Percentiles rank a stretch among this genome's conserved stretches.
These are phyloP conservation scores for Hypholoma fasciculare DNA, from an alignment of 768 basidiomycete species.

Conservation along the genomic window DNA sequence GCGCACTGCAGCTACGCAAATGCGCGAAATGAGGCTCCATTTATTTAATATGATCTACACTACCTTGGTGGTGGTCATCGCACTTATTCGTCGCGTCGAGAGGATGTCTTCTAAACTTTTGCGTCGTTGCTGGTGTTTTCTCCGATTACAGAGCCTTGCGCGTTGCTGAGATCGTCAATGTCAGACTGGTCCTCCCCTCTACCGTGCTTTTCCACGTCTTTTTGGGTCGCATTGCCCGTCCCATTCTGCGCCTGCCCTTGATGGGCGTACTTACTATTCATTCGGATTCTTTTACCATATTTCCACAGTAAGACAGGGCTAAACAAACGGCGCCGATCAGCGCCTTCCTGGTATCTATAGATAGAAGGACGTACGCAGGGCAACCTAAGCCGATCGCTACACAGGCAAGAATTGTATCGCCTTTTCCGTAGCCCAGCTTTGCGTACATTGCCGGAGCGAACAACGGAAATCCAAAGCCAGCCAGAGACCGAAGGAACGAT, in stretches of 20 bases:
- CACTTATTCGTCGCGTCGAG: too few species aligned
- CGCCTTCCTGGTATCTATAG: neutral
- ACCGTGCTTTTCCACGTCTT: too few species aligned
- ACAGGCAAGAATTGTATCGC: slow-evolving; percentile 63
- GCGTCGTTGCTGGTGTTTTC: too few species aligned
- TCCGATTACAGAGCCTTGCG: too few species aligned
- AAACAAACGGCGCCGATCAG: neutral
- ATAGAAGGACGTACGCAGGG: slow-evolving; percentile 45
- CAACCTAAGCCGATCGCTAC: slow-evolving; percentile 60
- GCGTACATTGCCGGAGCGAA: slow-evolving; percentile 73
- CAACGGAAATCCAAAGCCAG: slow-evolving; percentile 78
- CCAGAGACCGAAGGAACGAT: slow-evolving; percentile 59
- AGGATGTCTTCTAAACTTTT: too few species aligned
- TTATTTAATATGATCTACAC: too few species aligned
- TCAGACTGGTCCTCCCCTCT: too few species aligned
- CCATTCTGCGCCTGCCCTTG: slow-evolving; percentile 8
- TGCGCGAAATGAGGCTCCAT: too few species aligned
- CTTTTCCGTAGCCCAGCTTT: slow-evolving; percentile 68
- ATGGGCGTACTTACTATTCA: slow-evolving; percentile 43
- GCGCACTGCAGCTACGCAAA: too few species aligned
- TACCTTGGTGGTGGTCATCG: too few species aligned
- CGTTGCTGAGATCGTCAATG: too few species aligned
- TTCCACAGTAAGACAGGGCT: slow-evolving; percentile 38
- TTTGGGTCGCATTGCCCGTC: too few species aligned
- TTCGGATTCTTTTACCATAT: slow-evolving; percentile 43